A percentile compares a stretch with the other conserved stretches of the same genome.
Conservation (phyloP, 176 grass and related monocot genomes). For the Puya raimondii region DNA sequence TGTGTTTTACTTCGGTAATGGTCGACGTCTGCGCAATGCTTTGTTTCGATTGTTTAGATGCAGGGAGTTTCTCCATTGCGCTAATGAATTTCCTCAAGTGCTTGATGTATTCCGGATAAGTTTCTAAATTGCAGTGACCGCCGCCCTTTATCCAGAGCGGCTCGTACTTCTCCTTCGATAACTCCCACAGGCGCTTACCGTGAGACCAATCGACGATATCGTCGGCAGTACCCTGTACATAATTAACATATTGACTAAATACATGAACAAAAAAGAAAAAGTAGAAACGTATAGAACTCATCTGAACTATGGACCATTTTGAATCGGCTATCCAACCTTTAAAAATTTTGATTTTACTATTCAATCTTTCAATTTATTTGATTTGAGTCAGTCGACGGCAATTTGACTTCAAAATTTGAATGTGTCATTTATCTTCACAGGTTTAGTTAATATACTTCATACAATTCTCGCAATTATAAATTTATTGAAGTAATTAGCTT, state of each 20-base stretch:
- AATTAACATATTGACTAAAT: background rate
- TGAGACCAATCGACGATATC: slow-evolving; percentile 86
- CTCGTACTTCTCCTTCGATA: slow-evolving; percentile 87
- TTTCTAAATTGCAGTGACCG: slow-evolving; percentile 89
- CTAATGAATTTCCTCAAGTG: slow-evolving; percentile 75
- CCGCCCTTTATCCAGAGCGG: slow-evolving; percentile 88
- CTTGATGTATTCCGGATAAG: slow-evolving; percentile 83
- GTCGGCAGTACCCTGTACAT: slow-evolving; percentile 66
- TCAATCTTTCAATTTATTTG: no score
- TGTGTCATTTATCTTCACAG: no score
- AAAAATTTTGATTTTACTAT: no score
- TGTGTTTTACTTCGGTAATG: slow-evolving; percentile 57
- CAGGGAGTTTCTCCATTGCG: slow-evolving; percentile 70
- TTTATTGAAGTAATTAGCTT: no score
- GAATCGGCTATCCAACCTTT: no score
- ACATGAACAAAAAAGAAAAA: background rate
- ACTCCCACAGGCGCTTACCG: slow-evolving; percentile 81
- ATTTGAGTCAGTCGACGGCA: no score
- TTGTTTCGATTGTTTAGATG: slow-evolving; percentile 20
- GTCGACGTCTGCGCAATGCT: slow-evolving; percentile 25
- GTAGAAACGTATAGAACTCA: no score
- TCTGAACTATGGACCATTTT: no score
- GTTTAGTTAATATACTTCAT: no score
- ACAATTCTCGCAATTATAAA: no score
- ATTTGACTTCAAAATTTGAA: no score